Conservation (phyloP, 495 filamentous ascomycete species). For the Poronia punctata region DNA sequence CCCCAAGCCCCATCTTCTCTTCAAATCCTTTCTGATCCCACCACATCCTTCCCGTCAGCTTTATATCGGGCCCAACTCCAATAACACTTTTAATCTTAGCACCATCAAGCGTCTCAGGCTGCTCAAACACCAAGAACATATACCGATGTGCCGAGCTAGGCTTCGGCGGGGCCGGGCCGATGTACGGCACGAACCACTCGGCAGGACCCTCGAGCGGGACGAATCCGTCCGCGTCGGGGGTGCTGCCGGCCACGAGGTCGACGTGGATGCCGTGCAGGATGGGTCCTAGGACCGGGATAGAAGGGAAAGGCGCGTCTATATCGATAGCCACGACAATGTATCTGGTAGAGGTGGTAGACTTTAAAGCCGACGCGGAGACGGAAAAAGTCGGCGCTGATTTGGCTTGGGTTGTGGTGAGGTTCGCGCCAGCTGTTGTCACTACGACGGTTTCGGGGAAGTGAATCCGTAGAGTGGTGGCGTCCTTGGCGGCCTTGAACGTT, state of each 20-base stretch:
- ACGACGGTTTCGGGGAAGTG: slow-evolving; percentile 22
- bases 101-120: slow-evolving; percentile 43
- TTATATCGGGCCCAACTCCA: slow-evolving; percentile 31
- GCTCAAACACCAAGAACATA: slow-evolving; percentile 50
- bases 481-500: slow-evolving; percentile 9
- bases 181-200: slow-evolving; percentile 37
- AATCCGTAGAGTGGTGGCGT: slow-evolving; percentile 15
- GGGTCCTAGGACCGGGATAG: slow-evolving; percentile 41
- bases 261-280: slow-evolving; percentile 44
- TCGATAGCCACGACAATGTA: slow-evolving; percentile 47
- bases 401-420: slow-evolving; percentile 11
- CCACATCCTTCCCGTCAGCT: slow-evolving; percentile 37
- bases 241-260: slow-evolving; percentile 14
- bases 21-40: slow-evolving; percentile 46
- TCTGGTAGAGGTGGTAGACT: slow-evolving; percentile 1
- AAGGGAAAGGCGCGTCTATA: slow-evolving; percentile 48
- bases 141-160: slow-evolving; percentile 49
- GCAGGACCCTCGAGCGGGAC: slow-evolving; percentile 9
- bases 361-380: slow-evolving; percentile 15
- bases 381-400: slow-evolving; percentile 16
- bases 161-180: slow-evolving; percentile 45
- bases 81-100: slow-evolving; percentile 35
- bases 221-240: slow-evolving; percentile 14
- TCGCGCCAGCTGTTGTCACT: slow-evolving; percentile 4
- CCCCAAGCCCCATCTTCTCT: slow-evolving; percentile 39